phyloP scores from a whole-genome alignment of 768 basidiomycete species.

The Amanita brunnescens region DNA sequence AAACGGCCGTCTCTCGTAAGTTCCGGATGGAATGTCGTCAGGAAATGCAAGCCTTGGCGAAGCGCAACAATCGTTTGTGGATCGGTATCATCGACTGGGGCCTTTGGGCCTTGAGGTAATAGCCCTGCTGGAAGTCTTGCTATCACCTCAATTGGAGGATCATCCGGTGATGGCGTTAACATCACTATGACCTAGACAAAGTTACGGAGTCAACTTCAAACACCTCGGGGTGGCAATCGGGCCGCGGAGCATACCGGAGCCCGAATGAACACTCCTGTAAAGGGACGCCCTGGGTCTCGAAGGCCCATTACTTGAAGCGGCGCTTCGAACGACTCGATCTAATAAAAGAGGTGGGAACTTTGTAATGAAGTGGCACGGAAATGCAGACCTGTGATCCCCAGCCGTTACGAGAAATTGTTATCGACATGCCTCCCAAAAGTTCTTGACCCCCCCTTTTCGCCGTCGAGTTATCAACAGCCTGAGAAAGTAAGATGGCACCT shows the following conservation, averaged over 20 bases:
- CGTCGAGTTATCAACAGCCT: conserved; percentile 47
- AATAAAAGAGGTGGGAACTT: background rate
- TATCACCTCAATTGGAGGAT: conserved; percentile 28
- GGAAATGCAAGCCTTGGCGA: conserved; percentile 73
- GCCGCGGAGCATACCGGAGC: conserved; percentile 56
- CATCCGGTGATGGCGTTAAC: conserved; percentile 36
- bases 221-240: background rate
- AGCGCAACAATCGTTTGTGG: conserved; percentile 73
- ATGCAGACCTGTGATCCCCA: conserved; percentile 80
- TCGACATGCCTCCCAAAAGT: conserved; percentile 69
- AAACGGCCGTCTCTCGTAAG: conserved; percentile 80
- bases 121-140: conserved; percentile 20
- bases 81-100: conserved; percentile 41
- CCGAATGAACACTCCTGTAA: conserved; percentile 87
- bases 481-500: conserved; percentile 83
- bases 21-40: conserved; percentile 94
- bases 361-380: background rate
- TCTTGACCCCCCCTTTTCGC: conserved; percentile 86
- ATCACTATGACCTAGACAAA: conserved; percentile 51
- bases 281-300: conserved; percentile 48
- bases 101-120: conserved; percentile 30
- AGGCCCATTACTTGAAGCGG: conserved; percentile 59
- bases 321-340: conserved; percentile 91
- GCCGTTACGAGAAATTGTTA: conserved; percentile 80
- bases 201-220: background rate